These are phyloP conservation scores for Neurospora crassa DNA, from an alignment of 2,329 filamentous ascomycete genomes.

Conservation along the genomic window DNA sequence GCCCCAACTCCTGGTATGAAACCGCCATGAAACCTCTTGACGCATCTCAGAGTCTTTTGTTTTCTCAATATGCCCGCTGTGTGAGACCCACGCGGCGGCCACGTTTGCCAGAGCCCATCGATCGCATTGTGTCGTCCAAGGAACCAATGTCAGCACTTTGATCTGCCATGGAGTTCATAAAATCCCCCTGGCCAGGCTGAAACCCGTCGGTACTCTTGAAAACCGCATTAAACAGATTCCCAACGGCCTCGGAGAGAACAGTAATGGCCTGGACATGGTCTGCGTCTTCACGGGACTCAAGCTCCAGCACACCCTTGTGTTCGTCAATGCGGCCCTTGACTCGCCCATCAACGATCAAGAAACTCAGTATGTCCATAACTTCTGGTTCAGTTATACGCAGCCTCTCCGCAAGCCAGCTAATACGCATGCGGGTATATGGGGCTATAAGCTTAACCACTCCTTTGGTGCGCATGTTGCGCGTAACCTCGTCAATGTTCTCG, in stretches of 20 bases:
- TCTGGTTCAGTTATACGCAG: constrained; percentile 79
- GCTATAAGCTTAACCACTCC: constrained; percentile 87
- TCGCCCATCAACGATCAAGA: constrained; percentile 83
- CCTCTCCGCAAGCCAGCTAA: constrained; percentile 78
- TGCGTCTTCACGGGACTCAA: constrained; percentile 63
- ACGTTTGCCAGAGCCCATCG: background rate
- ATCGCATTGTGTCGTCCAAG: constrained; percentile 1
- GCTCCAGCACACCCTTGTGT: constrained; percentile 71
- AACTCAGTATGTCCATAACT: constrained; percentile 91
- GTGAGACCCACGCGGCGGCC: background rate
- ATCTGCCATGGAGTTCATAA: constrained; percentile 24
- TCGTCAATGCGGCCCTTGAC: constrained; percentile 86
- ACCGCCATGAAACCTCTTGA: background rate
- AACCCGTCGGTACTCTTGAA: constrained; percentile 73
- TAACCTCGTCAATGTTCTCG: constrained; percentile 98
- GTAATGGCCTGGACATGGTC: constrained; percentile 66
- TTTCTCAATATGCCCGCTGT: background rate
- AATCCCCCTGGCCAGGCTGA: constrained; percentile 9
- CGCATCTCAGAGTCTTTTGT: background rate
- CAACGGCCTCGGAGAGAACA: constrained; percentile 62
- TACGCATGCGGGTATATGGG: constrained; percentile 85
- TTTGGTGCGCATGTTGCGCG: constrained; percentile 95
- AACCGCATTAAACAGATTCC: constrained; percentile 58
- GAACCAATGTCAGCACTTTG: constrained; percentile 4
- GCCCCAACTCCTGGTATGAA: background rate